Conservation (phyloP, 176 grass and related monocot species). For the Musa acuminata region DNA sequence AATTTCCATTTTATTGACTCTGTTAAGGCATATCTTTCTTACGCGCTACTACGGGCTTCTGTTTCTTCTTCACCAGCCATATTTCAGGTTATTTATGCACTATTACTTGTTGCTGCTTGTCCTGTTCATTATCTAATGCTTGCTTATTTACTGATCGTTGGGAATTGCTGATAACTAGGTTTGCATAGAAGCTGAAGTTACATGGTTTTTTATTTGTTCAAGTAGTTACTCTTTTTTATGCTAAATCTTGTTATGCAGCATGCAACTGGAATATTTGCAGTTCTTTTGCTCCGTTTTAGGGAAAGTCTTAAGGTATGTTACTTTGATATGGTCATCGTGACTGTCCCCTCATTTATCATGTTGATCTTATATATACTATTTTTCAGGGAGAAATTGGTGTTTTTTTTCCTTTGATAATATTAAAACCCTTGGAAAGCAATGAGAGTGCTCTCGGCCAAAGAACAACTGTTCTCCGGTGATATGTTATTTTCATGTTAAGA, state of each 20-base stretch:
- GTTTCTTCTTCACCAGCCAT: conserved; percentile 82
- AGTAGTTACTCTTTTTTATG: conserved; percentile 5
- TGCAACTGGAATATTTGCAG: conserved; percentile 89
- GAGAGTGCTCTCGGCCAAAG: conserved; percentile 68
- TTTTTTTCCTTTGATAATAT: conserved; percentile 95
- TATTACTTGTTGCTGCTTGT: conserved; percentile 10
- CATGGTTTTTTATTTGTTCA: neutral
- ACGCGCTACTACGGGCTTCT: conserved; percentile 77
- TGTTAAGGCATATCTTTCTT: conserved; percentile 98
- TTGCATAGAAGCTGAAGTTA: neutral
- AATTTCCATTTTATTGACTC: conserved; percentile 99
- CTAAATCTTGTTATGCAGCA: conserved; percentile 55
- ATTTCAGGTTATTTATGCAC: conserved; percentile 57
- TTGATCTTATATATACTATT: conserved; percentile 8
- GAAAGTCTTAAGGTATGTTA: conserved; percentile 89
- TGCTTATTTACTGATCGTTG: conserved; percentile 18
- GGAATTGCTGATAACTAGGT: neutral
- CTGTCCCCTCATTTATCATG: neutral
- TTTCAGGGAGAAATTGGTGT: conserved; percentile 98
- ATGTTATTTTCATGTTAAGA: conserved; percentile 2
- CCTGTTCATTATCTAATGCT: conserved; percentile 24
- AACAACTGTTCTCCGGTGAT: conserved; percentile 88
- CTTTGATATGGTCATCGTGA: conserved; percentile 6
- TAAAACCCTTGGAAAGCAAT: conserved; percentile 86
- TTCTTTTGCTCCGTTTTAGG: conserved; percentile 92